These are phyloP conservation scores for Tulasnella calospora DNA, from an alignment of 768 basidiomycete species.

Conservation along the genomic window DNA sequence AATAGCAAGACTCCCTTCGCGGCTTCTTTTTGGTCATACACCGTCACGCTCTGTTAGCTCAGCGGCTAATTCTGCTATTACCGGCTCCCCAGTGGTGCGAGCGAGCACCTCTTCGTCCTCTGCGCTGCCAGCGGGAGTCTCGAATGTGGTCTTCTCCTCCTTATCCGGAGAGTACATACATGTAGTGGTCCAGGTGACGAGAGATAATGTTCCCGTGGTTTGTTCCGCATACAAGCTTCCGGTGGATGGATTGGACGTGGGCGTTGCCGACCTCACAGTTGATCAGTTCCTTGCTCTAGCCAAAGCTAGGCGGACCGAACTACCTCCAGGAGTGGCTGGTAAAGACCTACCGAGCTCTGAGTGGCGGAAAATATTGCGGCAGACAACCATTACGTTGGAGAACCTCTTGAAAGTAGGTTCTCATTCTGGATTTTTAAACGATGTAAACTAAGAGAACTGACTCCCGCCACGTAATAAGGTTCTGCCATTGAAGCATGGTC, in stretches of 20 bases:
- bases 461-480: constrained; percentile 28
- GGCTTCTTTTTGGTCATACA: constrained; percentile 10
- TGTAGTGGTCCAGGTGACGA: constrained; percentile 83
- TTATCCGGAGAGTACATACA: constrained; percentile 85
- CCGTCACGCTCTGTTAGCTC: neutral
- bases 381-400: constrained; percentile 61
- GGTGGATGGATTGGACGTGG: constrained; percentile 59
- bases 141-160: constrained; percentile 74
- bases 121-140: constrained; percentile 24
- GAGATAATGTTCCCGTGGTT: constrained; percentile 84
- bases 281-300: constrained; percentile 73
- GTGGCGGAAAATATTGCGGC: constrained; percentile 38
- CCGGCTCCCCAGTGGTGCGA: neutral
- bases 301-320: constrained; percentile 44
- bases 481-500: constrained; percentile 49
- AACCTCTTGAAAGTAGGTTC: constrained; percentile 64
- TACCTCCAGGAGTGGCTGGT: constrained; percentile 34
- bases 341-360: constrained; percentile 31
- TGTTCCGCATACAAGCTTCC: constrained; percentile 75
- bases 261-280: constrained; percentile 78
- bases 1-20: constrained; percentile 2
- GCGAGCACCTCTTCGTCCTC: constrained; percentile 6
- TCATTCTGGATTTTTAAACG: neutral
- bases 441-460: neutral
- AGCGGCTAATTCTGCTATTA: neutral